Percentiles rank a stretch among this genome's conserved stretches.
phyloP scores from a whole-genome alignment of 306 rosid genomes.

The Cicer bijugum region DNA sequence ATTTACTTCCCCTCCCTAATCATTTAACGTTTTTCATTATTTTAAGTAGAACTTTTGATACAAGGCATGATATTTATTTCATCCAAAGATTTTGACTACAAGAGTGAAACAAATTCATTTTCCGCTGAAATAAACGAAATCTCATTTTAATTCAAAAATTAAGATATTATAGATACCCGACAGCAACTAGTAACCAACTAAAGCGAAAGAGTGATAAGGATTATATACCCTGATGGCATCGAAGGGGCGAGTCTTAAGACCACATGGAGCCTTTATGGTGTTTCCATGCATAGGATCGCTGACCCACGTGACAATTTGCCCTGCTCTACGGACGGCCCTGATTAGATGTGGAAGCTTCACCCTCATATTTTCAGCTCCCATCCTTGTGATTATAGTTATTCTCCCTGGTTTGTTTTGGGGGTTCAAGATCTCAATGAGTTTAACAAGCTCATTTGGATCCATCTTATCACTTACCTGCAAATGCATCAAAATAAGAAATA shows the following conservation, averaged over 20 bases:
- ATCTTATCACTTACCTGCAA: conserved; percentile 91
- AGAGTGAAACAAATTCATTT: neutral
- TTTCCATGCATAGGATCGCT: conserved; percentile 99
- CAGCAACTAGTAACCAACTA: neutral
- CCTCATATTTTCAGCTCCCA: conserved; percentile 99
- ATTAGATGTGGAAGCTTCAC: conserved; percentile 98
- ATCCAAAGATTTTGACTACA: conserved; percentile 34
- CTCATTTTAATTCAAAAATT: conserved; percentile 16
- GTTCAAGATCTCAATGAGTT: conserved; percentile 85
- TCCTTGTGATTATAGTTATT: conserved; percentile 84
- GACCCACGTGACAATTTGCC: conserved; percentile 98
- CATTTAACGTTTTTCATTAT: conserved; percentile 22
- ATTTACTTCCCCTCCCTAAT: conserved; percentile 15
- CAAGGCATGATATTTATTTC: conserved; percentile 7
- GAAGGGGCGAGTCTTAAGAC: conserved; percentile 98
- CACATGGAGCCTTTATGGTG: conserved; percentile 98
- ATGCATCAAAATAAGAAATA: conserved; percentile 27
- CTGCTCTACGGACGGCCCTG: conserved; percentile 87
- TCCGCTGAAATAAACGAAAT: neutral
- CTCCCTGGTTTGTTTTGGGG: conserved; percentile 97
- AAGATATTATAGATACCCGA: neutral
- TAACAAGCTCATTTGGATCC: conserved; percentile 91
- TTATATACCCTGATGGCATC: conserved; percentile 84
- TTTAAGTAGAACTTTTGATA: neutral
- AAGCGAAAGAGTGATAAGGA: conserved; percentile 27